Evolutionary conservation across 1,284 basidiomycete species (phyloP).

Genomic region (Trichosporon sp.): DNA sequence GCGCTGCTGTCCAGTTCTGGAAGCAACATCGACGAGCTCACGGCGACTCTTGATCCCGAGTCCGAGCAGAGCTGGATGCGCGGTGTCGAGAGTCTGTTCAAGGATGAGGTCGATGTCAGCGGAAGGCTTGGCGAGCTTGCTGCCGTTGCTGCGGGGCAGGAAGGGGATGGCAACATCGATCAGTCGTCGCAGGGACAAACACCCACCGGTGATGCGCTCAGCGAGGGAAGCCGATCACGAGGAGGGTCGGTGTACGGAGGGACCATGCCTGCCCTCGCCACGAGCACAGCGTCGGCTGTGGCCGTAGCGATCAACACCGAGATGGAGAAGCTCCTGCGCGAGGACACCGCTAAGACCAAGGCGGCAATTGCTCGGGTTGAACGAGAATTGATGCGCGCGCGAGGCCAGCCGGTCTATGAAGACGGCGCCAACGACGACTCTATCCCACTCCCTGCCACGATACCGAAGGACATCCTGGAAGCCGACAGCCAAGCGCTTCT

Average conservation of each 20-base stretch:
- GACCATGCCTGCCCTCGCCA: not conserved
- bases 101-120: constrained; percentile 31
- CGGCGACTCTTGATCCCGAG: constrained; percentile 21
- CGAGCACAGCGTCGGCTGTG: constrained; percentile 1
- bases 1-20: constrained; percentile 30
- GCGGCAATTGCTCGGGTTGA: constrained; percentile 29
- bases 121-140: constrained; percentile 41
- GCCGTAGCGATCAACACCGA: constrained; percentile 37
- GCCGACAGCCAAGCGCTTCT: constrained; percentile 11
- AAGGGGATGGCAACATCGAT: constrained; percentile 10
- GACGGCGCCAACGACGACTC: not conserved
- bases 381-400: constrained; percentile 19
- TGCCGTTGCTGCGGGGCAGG: constrained; percentile 32
- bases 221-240: not conserved
- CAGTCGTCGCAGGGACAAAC: not conserved
- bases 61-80: constrained; percentile 30
- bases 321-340: constrained; percentile 36
- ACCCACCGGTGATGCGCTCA: not conserved
- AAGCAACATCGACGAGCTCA: constrained; percentile 14
- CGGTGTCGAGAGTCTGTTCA: constrained; percentile 34
- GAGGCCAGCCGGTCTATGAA: constrained; percentile 7
- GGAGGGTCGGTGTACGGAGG: not conserved
- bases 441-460: not conserved
- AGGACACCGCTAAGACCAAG: constrained; percentile 34
- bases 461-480: constrained; percentile 6